Percentiles rank a stretch among this genome's conserved stretches.
Conservation (phyloP, 2,329 filamentous ascomycete species). For the Colletotrichum chrysophilum region DNA sequence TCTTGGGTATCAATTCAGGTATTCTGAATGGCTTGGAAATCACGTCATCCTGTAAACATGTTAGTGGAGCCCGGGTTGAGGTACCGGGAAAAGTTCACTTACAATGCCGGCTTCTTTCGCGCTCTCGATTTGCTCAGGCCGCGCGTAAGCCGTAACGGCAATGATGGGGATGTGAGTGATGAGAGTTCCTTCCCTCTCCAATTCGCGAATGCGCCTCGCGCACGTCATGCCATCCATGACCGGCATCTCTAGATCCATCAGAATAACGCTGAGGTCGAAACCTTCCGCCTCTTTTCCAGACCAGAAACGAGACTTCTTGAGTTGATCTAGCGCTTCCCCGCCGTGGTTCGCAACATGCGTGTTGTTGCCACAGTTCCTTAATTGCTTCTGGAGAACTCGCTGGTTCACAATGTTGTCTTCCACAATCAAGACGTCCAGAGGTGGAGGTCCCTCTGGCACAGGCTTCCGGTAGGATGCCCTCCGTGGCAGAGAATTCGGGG, state of each 20-base stretch:
- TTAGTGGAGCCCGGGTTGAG: background rate
- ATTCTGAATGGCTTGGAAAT: constrained; percentile 84
- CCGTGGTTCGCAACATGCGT: constrained; percentile 70
- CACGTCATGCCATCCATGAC: constrained; percentile 83
- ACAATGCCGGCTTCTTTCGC: constrained; percentile 77
- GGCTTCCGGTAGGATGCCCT: background rate
- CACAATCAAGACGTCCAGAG: constrained; percentile 64
- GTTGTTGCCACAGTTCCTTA: constrained; percentile 64
- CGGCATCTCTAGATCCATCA: constrained; percentile 87
- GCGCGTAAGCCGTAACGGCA: constrained; percentile 82
- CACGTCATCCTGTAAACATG: constrained; percentile 64
- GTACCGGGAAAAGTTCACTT: constrained; percentile 36
- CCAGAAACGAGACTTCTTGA: constrained; percentile 64
- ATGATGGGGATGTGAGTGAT: constrained; percentile 76
- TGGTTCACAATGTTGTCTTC: constrained; percentile 75
- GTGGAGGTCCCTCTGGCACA: background rate
- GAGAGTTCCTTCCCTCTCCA: constrained; percentile 67
- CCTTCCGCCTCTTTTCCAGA: constrained; percentile 49
- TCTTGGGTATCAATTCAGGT: constrained; percentile 71
- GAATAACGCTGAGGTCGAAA: constrained; percentile 67
- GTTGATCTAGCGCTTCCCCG: constrained; percentile 63
- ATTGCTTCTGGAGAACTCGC: constrained; percentile 65
- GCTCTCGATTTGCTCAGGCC: constrained; percentile 74
- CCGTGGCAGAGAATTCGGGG: background rate
- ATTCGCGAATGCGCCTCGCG: constrained; percentile 69